phyloP scores from a whole-genome alignment of 2,329 filamentous ascomycete genomes.

The Phialophora macrospora region DNA sequence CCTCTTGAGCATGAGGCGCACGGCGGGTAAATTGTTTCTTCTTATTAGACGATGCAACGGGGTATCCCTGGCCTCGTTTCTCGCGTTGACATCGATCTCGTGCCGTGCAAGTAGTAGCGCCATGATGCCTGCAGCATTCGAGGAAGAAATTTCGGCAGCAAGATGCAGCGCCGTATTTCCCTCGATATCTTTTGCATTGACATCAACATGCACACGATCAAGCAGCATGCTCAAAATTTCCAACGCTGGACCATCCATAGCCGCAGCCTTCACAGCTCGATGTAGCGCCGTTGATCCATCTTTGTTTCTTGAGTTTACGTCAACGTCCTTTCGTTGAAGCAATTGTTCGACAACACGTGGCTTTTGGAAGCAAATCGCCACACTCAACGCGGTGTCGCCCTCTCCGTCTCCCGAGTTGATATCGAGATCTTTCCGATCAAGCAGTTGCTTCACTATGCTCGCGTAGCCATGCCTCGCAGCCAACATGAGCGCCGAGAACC shows the following conservation, averaged over 20 bases:
- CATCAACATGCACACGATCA: background rate
- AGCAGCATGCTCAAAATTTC: background rate
- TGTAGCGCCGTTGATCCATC: background rate
- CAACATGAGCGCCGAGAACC: background rate
- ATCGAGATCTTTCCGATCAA: background rate
- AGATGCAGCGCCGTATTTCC: too few relatives aligned
- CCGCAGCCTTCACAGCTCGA: background rate
- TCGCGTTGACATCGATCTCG: too few relatives aligned
- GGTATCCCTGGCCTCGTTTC: too few relatives aligned
- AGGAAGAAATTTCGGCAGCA: too few relatives aligned
- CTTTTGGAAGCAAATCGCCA: background rate
- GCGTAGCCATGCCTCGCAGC: too few relatives aligned
- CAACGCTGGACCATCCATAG: fast-evolving
- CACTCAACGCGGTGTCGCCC: background rate
- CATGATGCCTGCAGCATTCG: too few relatives aligned
- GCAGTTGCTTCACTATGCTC: background rate
- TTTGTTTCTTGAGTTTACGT: background rate
- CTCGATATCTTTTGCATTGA: background rate
- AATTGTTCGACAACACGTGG: background rate
- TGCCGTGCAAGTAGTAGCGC: too few relatives aligned
- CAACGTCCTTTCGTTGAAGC: background rate
- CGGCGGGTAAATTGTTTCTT: background rate
- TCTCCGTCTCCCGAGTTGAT: background rate
- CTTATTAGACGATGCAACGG: background rate
- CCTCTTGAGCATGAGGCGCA: background rate